phyloP scores from a whole-genome alignment of 495 filamentous ascomycete species.

The Tuber calosporum region DNA sequence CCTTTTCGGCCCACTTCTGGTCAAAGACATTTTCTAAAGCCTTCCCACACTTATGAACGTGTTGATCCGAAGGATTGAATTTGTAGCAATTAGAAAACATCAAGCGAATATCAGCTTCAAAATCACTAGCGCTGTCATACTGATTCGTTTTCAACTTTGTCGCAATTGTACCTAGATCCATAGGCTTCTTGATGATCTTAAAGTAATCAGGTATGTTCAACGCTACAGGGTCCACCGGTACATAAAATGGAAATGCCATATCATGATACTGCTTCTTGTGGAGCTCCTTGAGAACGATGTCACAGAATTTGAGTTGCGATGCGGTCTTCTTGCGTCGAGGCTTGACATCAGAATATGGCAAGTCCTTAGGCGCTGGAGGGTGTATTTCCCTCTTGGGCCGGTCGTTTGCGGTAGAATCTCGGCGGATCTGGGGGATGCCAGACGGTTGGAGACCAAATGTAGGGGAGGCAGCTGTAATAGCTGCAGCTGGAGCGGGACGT shows the following conservation, averaged over 20 bases:
- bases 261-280: conserved; percentile 62
- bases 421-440: conserved; percentile 84
- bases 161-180: conserved; percentile 77
- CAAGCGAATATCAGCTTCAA: conserved; percentile 70
- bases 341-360: conserved; percentile 72
- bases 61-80: conserved; percentile 78
- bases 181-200: conserved; percentile 87
- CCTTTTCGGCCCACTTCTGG: conserved; percentile 62
- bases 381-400: conserved; percentile 92
- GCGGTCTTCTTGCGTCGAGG: conserved; percentile 88
- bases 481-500: conserved; percentile 46
- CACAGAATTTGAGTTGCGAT: conserved; percentile 82
- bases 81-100: conserved; percentile 86
- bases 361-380: conserved; percentile 75
- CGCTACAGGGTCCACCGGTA: conserved; percentile 86
- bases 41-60: conserved; percentile 62
- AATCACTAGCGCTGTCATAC: conserved; percentile 75
- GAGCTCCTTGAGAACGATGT: conserved; percentile 70
- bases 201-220: conserved; percentile 91
- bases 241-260: conserved; percentile 63
- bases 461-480: conserved; percentile 49
- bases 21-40: conserved; percentile 66
- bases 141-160: conserved; percentile 70
- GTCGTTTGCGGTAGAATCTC: conserved; percentile 69
- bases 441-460: conserved; percentile 78